A percentile compares a stretch with the other conserved stretches of the same genome.
These are phyloP conservation scores for Psidium guajava DNA, from an alignment of 345 rosid species.

Conservation along the genomic window DNA sequence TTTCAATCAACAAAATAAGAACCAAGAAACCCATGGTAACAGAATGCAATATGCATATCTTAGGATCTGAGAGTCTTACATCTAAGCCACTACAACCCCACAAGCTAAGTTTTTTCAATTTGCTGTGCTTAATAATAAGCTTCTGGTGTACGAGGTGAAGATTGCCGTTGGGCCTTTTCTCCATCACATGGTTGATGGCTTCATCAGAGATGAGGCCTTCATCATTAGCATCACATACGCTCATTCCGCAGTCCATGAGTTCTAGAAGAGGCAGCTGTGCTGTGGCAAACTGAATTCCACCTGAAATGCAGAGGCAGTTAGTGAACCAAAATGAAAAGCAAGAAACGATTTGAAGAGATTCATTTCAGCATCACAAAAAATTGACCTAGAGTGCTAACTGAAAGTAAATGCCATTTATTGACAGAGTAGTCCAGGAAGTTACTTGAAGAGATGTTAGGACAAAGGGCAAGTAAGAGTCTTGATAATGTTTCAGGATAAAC, in stretches of 20 bases:
- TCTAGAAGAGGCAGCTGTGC: constrained; percentile 93
- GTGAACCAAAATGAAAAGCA: not conserved
- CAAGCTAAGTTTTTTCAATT: constrained; percentile 77
- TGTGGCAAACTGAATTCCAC: constrained; percentile 97
- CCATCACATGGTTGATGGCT: constrained; percentile 21
- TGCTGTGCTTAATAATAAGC: constrained; percentile 73
- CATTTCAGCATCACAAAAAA: not conserved
- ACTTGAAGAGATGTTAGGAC: constrained; percentile 98
- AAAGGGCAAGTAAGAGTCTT: constrained; percentile 80
- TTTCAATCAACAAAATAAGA: constrained; percentile 14
- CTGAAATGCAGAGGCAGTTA: constrained; percentile 19
- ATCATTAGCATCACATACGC: constrained; percentile 55
- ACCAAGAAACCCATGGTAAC: not conserved
- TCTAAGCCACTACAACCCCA: constrained; percentile 99
- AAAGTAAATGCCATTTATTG: not conserved
- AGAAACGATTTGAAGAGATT: not conserved
- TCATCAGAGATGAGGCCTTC: constrained; percentile 24
- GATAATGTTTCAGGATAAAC: constrained; percentile 70
- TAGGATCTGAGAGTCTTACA: constrained; percentile 32
- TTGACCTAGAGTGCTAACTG: not conserved
- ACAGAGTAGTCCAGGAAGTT: constrained; percentile 20
- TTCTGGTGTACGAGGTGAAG: constrained; percentile 64
- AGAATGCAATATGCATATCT: not conserved
- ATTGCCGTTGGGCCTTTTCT: constrained; percentile 34
- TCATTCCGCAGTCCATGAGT: constrained; percentile 99